These are phyloP conservation scores for Ophiosphaerella korrae DNA, from an alignment of 2,329 filamentous ascomycete species.

Conservation along the genomic window DNA sequence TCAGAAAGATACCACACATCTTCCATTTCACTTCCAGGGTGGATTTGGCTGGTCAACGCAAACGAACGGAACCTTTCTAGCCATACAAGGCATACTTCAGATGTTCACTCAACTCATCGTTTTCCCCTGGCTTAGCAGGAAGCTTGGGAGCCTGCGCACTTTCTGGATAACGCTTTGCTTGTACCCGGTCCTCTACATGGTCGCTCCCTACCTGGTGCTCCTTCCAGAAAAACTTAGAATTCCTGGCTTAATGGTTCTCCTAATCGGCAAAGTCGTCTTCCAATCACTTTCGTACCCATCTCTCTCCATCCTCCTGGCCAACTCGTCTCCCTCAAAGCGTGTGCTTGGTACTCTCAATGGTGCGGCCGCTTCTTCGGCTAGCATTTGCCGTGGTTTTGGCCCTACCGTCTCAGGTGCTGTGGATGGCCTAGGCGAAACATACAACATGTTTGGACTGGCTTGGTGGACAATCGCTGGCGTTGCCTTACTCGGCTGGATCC, in stretches of 20 bases:
- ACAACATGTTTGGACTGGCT: constrained; percentile 83
- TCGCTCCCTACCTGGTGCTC: constrained; percentile 86
- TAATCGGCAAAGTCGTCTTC: constrained; percentile 92
- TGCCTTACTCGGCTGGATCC: constrained; percentile 66
- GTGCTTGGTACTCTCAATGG: constrained; percentile 93
- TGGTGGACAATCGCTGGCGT: constrained; percentile 91
- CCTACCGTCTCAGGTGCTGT: constrained; percentile 86
- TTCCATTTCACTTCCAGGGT: constrained; percentile 88
- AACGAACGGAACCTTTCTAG: constrained; percentile 84
- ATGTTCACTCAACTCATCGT: constrained; percentile 84
- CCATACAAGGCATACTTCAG: constrained; percentile 86
- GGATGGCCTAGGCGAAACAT: constrained; percentile 77
- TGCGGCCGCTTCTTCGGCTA: constrained; percentile 87
- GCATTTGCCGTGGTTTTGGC: constrained; percentile 83
- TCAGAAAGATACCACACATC: constrained; percentile 52
- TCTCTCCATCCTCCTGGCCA: constrained; percentile 85
- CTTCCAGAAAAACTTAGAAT: constrained; percentile 74
- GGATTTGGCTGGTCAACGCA: constrained; percentile 85
- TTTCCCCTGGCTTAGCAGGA: constrained; percentile 76
- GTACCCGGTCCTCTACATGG: constrained; percentile 87
- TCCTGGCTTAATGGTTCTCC: constrained; percentile 73
- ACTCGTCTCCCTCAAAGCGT: constrained; percentile 81
- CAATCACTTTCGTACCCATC: constrained; percentile 90
- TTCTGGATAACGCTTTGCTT: constrained; percentile 81
- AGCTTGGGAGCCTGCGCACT: constrained; percentile 77